Base-by-base conservation (phyloP, 441 rosid genomes). In the Brassica balearica region DNA sequence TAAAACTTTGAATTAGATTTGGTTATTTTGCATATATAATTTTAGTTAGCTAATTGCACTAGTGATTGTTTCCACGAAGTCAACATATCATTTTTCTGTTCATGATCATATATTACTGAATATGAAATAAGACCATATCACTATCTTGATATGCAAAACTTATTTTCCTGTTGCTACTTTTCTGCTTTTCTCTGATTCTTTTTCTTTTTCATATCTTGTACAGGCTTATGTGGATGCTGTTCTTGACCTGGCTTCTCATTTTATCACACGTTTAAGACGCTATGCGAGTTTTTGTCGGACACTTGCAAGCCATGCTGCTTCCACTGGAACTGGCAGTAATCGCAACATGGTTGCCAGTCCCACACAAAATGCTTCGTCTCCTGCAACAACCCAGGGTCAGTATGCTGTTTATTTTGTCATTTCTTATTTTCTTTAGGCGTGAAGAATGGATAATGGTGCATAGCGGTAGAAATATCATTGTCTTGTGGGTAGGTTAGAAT, bases 221-320 rank as follows among this genome's bases (percentile, higher is more conserved):
- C 96, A 96, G 99, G 98, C 98, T 56, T 96, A 96, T 85, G 99
- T 94, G 77, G 99, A 96, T 88, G 97, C 98, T 60, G 88, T 94
- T 88, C 93, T 96, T 80, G 99, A 96, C 88, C 87, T 96, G 79
- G 97, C 99, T 81, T 96, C 98, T 77, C 98, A 96, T 87, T 94
- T 96, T 83, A 94, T 96, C 81, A 96, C 98, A 66, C 96, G 98
- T 25, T 84, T 94, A 83, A 90, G 98, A 56, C 98, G 99, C 41
- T 96, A 96, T 89, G 97, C 98, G 60, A 96, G 98, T 85, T 96
- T 96, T 85, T 96, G 99, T 73, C 98, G 98, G 75, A 94, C 99
- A 72, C 88, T 94, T 84, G 98, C 99, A 0, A 93, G 87, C 81
- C 98, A 94, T 86, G 98, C 99, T 78, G 98, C 91, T 79, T 89